These are phyloP conservation scores for Xylaria sp. DNA, from an alignment of 2,329 filamentous ascomycete genomes.

Conservation along the genomic window DNA sequence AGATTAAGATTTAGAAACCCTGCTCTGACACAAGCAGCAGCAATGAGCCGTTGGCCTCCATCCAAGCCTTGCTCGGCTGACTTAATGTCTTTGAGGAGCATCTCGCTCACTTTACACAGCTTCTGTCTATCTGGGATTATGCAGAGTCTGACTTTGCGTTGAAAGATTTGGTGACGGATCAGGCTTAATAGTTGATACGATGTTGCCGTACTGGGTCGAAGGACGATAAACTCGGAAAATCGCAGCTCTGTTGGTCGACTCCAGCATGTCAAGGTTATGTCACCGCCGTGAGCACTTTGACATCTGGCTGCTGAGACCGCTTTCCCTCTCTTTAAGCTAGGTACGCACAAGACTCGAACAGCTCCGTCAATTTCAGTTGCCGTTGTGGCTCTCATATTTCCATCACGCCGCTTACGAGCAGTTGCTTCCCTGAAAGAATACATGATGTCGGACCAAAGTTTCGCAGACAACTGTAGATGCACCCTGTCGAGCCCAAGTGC, in stretches of 20 bases:
- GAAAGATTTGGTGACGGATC: neutral
- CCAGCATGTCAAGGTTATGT: neutral
- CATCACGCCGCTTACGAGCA: too few species aligned
- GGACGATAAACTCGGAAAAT: neutral
- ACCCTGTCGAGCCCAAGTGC: neutral
- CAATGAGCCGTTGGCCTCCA: constrained; percentile 24
- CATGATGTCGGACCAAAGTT: neutral
- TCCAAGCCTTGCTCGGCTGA: constrained; percentile 20
- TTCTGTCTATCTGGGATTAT: neutral
- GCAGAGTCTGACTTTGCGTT: neutral
- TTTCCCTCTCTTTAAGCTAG: neutral
- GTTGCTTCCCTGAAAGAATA: too few species aligned
- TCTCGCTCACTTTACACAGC: constrained; percentile 2
- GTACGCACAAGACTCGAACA: constrained; percentile 6
- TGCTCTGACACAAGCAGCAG: constrained; percentile 21
- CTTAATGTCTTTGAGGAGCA: constrained; percentile 25
- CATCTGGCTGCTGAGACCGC: too few species aligned
- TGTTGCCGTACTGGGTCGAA: constrained; percentile 9
- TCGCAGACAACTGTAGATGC: constrained; percentile 3
- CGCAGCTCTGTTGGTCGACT: neutral
- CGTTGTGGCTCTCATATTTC: too few species aligned
- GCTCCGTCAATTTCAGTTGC: neutral
- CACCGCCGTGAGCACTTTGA: too few species aligned
- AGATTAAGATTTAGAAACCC: constrained; percentile 1
- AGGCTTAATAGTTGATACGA: neutral